phyloP scores from a whole-genome alignment of 2,329 filamentous ascomycete species.

The Arthroderma sp. region DNA sequence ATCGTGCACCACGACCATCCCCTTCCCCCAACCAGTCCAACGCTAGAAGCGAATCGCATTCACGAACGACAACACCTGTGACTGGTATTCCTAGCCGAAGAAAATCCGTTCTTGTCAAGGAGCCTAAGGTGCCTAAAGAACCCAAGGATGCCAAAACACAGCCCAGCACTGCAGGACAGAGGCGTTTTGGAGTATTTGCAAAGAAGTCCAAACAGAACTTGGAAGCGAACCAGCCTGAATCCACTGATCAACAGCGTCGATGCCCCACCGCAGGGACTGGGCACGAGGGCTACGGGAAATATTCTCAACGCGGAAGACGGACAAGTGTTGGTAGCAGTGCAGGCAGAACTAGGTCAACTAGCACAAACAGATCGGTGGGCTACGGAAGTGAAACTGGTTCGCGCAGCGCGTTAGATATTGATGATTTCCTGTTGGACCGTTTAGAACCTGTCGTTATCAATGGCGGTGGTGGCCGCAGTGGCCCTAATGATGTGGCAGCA shows the following conservation, averaged over 20 bases:
- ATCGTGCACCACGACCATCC: conserved; percentile 16
- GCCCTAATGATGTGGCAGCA: conserved; percentile 16
- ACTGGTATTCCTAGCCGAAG: conserved; percentile 13
- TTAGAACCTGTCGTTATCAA: conserved; percentile 38
- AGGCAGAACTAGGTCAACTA: conserved; percentile 28
- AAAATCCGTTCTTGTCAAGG: conserved; percentile 12
- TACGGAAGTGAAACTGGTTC: conserved; percentile 29
- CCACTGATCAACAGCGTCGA: conserved; percentile 49
- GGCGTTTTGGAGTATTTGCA: conserved; percentile 68
- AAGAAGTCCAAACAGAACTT: conserved; percentile 54
- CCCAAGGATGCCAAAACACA: conserved; percentile 20
- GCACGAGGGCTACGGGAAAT: conserved; percentile 54
- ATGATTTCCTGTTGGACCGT: conserved; percentile 35
- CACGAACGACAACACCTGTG: conserved; percentile 20
- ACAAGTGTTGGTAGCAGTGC: conserved; percentile 28
- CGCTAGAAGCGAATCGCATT: conserved; percentile 2
- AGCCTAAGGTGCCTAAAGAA: conserved; percentile 10
- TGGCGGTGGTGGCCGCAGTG: conserved; percentile 24
- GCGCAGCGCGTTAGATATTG: conserved; percentile 30
- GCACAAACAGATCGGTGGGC: conserved; percentile 26
- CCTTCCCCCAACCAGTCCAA: conserved; percentile 5
- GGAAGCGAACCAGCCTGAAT: conserved; percentile 38
- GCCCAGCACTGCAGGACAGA: conserved; percentile 26
- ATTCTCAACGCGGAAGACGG: conserved; percentile 33
- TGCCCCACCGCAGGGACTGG: conserved; percentile 87